A percentile compares a stretch with the other conserved stretches of the same genome.
Evolutionary conservation across 2,329 filamentous ascomycete species (phyloP).

Genomic region (Blumeriella jaapii): DNA sequence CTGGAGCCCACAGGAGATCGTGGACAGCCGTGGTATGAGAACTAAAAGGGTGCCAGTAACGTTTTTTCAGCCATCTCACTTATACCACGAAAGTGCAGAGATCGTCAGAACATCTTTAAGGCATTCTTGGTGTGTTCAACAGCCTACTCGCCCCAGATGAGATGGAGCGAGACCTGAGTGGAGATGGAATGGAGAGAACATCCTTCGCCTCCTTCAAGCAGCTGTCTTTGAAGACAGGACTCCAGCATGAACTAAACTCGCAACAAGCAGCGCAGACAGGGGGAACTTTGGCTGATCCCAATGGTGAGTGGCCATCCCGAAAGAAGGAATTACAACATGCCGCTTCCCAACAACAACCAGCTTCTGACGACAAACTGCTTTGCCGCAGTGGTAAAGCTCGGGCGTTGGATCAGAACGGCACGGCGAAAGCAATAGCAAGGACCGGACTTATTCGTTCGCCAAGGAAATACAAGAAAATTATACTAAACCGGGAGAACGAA

Average conservation of each 20-base stretch:
- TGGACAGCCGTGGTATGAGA: slow-evolving; percentile 27
- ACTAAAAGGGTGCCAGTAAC: slow-evolving; percentile 26
- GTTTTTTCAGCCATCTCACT: slow-evolving; percentile 28
- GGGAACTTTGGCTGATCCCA: slow-evolving; percentile 23
- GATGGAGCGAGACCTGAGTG: slow-evolving; percentile 11
- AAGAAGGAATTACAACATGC: too few species aligned
- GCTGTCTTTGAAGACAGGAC: slow-evolving; percentile 20
- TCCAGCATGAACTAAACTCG: slow-evolving; percentile 24
- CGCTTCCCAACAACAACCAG: slow-evolving; percentile 14
- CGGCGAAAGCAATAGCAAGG: slow-evolving; percentile 10
- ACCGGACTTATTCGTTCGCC: slow-evolving; percentile 19
- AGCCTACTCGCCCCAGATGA: slow-evolving; percentile 22
- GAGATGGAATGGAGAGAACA: slow-evolving; percentile 19
- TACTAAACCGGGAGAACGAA: slow-evolving; percentile 14
- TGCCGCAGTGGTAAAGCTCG: slow-evolving; percentile 20
- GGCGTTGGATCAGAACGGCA: slow-evolving; percentile 16
- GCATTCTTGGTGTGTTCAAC: slow-evolving; percentile 23
- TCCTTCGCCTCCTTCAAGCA: slow-evolving; percentile 24
- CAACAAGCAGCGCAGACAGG: slow-evolving; percentile 21
- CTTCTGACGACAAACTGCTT: slow-evolving; percentile 23
- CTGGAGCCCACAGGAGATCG: slow-evolving; percentile 26
- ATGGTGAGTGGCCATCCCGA: too few species aligned
- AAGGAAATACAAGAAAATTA: slow-evolving; percentile 21
- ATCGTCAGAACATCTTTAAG: slow-evolving; percentile 19
- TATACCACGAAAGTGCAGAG: slow-evolving; percentile 15